Conservation (phyloP, 2,329 filamentous ascomycete species). For the Beauveria bassiana region DNA sequence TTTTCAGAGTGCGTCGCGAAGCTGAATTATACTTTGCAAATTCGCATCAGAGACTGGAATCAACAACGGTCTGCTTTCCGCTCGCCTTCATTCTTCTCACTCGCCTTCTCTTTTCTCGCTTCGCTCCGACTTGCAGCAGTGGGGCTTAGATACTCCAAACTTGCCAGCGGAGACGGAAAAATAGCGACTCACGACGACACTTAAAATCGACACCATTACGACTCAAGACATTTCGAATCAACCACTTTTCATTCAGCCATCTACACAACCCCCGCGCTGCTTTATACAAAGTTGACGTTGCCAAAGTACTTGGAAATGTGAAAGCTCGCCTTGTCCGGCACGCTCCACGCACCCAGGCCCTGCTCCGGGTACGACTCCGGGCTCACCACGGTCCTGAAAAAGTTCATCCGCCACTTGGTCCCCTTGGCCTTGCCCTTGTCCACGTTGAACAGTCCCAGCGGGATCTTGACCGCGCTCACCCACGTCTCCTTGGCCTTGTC, state of each 20-base stretch:
- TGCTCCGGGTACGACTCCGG: slow-evolving; percentile 36
- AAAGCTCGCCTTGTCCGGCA: slow-evolving; percentile 37
- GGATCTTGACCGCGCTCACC: slow-evolving; percentile 34
- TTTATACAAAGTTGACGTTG: slow-evolving; percentile 29
- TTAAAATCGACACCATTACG: background rate
- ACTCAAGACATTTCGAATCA: too few relatives aligned
- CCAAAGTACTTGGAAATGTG: slow-evolving; percentile 41
- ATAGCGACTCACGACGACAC: background rate
- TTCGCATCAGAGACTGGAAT: too few relatives aligned
- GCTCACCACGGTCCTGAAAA: slow-evolving; percentile 39
- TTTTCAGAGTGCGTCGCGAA: too few relatives aligned
- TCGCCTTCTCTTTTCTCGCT: background rate
- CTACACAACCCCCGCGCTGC: background rate
- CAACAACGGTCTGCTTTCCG: too few relatives aligned
- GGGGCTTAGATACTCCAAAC: too few relatives aligned
- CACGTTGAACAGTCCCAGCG: slow-evolving; percentile 42
- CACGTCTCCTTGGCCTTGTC: slow-evolving; percentile 29
- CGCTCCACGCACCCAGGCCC: slow-evolving; percentile 37
- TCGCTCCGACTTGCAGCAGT: background rate
- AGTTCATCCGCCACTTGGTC: slow-evolving; percentile 45
- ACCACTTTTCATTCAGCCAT: background rate
- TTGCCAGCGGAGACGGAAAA: too few relatives aligned
- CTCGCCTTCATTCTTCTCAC: background rate
- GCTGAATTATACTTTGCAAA: too few relatives aligned
- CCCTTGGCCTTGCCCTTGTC: slow-evolving; percentile 33